Conservation (phyloP, 2,329 filamentous ascomycete genomes). For the Ophiobolus disseminans region DNA sequence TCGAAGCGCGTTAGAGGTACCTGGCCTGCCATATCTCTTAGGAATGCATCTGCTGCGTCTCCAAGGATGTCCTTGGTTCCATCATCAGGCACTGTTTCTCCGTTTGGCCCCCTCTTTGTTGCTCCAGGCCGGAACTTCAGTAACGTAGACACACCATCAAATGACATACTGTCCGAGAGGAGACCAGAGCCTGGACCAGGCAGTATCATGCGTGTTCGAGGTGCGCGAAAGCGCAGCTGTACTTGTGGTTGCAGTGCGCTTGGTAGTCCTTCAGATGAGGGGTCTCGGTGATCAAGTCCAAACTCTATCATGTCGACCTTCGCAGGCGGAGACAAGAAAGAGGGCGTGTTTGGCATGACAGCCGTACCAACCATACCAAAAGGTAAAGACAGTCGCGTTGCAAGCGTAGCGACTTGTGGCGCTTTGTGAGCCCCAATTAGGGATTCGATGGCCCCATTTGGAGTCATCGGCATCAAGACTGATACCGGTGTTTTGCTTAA, state of each 20-base stretch:
- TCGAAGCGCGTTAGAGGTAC: not conserved
- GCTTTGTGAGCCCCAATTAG: not conserved
- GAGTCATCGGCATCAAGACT: not conserved
- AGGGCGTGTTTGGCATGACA: too few relatives aligned
- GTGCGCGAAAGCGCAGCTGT: too few relatives aligned
- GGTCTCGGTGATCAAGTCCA: too few relatives aligned
- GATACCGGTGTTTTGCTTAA: not conserved
- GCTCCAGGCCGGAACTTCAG: not conserved
- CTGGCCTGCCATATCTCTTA: not conserved
- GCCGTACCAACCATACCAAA: too few relatives aligned
- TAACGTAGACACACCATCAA: too few relatives aligned
- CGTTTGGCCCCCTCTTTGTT: not conserved
- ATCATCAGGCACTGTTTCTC: not conserved
- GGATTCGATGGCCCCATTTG: not conserved
- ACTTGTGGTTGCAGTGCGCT: too few relatives aligned
- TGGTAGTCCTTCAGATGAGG: too few relatives aligned
- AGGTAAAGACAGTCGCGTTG: not conserved
- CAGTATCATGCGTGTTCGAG: too few relatives aligned
- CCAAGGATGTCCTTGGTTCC: not conserved
- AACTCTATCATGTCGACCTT: too few relatives aligned
- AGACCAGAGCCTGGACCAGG: too few relatives aligned
- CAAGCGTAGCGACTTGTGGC: not conserved
- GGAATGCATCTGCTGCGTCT: not conserved
- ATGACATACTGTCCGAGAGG: too few relatives aligned
- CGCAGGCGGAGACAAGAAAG: too few relatives aligned